Evolutionary conservation across 371 early-diverging fungal genomes (phyloP).

Genomic region (Batkoa obscura): DNA sequence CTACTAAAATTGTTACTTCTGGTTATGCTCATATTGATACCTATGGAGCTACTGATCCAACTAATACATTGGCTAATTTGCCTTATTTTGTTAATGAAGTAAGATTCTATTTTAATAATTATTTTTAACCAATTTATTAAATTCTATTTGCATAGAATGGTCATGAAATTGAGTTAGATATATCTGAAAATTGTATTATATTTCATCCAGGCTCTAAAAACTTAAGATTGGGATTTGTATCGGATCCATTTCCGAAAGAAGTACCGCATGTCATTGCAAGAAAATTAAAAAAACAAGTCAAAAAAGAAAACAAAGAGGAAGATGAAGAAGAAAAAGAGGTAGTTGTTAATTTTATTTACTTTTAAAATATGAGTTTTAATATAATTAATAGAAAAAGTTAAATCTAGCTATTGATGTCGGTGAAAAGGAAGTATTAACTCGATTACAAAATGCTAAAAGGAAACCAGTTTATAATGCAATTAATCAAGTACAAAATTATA

Average conservation of each 20-base stretch:
- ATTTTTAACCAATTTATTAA: neutral
- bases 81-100: neutral
- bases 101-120: neutral
- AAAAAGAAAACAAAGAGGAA: neutral
- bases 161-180: neutral
- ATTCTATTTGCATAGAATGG: slow-evolving; percentile 1
- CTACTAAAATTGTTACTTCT: neutral
- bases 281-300: slow-evolving; percentile 11
- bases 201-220: slow-evolving; percentile 74
- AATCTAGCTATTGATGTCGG: slow-evolving; percentile 1
- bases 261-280: slow-evolving; percentile 69
- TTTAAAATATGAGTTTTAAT: neutral
- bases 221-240: slow-evolving; percentile 55
- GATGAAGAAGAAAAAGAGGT: neutral
- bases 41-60: neutral
- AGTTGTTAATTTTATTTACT: neutral
- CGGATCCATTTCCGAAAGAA: slow-evolving; percentile 56
- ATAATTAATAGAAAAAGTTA: slow-evolving; percentile 3
- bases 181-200: slow-evolving; percentile 21
- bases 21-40: neutral
- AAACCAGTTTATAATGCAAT: slow-evolving; percentile 41
- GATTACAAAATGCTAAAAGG: neutral
- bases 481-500: slow-evolving; percentile 47
- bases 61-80: neutral
- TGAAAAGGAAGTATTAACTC: neutral